Base-by-base conservation (phyloP, 768 basidiomycete genomes). In the Suillus paluster region DNA sequence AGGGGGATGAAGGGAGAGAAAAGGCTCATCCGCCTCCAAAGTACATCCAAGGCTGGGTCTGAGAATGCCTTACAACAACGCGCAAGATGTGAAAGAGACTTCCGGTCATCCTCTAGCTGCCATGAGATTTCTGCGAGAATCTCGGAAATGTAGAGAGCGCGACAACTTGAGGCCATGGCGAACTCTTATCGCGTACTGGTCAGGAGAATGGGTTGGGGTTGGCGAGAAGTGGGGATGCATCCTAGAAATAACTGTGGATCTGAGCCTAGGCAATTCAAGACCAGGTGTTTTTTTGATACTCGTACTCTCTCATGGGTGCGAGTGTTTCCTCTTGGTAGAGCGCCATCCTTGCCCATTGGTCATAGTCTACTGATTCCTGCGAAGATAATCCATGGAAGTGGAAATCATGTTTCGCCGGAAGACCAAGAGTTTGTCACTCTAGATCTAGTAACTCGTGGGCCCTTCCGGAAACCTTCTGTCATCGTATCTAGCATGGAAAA, bases 11-110 rank as follows among this genome's bases (percentile, higher is more conserved):
- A 63, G 6, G 64, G 67, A 12, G 42, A 49, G 19, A 66, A 66
- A 27, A 68, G 57, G 39, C 61, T 60, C 68, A 69, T 68, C 21
- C 66, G 59, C 52, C 54, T 68, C 68, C 65, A 68, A 27, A 68
- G 49, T 14, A 59, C 63, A 48, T 69, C 68, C 21, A 68, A 62
- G 5, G 67, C 56, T 39, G 54, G 50, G 10, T 17, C 46, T 34
- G 55, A 66, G 21, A 69, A 33, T 14, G 49, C 61, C 36, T 63
- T 63, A 9, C 64, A 66, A 14, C 52, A 66, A 48, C 27, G 62
- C 30, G 57, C 67, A 17, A 68, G 58, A 50, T 39, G 45, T 38
- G 53, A 56, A 19, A 52, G 54, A 36, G 27, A 56, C 34, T 52
- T 58, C 56, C 58, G 60, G 56, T 69, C 58, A 23, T 69, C 48